Percentiles rank a stretch among this genome's conserved stretches.
phyloP scores from a whole-genome alignment of 1,139 yeast species.

The Komagataea norvegica region DNA sequence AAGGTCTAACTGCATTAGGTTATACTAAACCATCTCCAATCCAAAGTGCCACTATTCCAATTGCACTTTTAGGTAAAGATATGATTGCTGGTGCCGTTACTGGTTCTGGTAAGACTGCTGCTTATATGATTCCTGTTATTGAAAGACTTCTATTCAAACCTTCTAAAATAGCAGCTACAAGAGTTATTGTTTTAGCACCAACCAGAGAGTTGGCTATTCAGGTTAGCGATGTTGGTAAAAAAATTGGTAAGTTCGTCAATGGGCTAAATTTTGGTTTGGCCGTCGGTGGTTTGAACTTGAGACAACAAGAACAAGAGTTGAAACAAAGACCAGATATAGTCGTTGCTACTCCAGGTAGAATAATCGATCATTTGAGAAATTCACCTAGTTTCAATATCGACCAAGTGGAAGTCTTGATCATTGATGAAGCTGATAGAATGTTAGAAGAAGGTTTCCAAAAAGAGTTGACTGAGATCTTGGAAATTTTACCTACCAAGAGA shows the following conservation, averaged over 20 bases:
- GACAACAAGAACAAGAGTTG: conserved; percentile 92
- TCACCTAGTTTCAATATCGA: conserved; percentile 92
- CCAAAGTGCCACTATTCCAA: conserved; percentile 90
- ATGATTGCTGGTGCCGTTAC: conserved; percentile 99
- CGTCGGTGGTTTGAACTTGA: conserved; percentile 93
- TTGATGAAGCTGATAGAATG: conserved; percentile 99
- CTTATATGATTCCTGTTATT: conserved; percentile 91
- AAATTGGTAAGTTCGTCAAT: conserved; percentile 70
- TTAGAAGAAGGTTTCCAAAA: conserved; percentile 97
- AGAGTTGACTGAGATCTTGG: conserved; percentile 84
- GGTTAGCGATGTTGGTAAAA: conserved; percentile 88
- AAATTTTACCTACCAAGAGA: conserved; percentile 81
- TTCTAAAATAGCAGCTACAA: conserved; percentile 74
- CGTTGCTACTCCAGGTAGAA: conserved; percentile 95
- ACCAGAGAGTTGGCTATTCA: conserved; percentile 98
- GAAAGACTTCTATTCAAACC: conserved; percentile 91
- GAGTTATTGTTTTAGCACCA: conserved; percentile 88
- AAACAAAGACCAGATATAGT: conserved; percentile 92
- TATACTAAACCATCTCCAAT: conserved; percentile 88
- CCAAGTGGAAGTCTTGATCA: conserved; percentile 81
- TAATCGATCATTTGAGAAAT: conserved; percentile 93
- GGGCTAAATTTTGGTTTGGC: conserved; percentile 85
- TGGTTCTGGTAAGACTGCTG: conserved; percentile 99
- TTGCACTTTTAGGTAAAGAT: conserved; percentile 87
- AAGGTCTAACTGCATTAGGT: conserved; percentile 76